Evolutionary conservation across 371 early-diverging fungal genomes (phyloP).

Genomic region (Actinomortierella ambigua): DNA sequence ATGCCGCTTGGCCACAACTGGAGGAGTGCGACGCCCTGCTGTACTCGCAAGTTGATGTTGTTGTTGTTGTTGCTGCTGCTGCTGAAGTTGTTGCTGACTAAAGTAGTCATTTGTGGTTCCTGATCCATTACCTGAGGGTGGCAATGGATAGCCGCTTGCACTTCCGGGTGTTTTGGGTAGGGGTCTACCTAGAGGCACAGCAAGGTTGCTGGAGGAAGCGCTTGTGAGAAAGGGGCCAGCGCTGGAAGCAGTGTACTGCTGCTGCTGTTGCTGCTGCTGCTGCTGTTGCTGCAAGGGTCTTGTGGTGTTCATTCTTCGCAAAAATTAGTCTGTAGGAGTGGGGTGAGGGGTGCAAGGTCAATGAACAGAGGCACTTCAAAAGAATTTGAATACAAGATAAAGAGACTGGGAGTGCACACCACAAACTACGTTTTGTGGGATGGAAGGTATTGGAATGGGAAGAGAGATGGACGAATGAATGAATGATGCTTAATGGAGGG

Average conservation of each 20-base stretch:
- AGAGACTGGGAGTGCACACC: no score
- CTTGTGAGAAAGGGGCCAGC: constrained; percentile 17
- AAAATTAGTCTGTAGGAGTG: no score
- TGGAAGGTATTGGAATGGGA: no score
- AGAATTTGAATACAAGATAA: no score
- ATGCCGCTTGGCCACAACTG: constrained; percentile 4
- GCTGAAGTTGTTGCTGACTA: constrained; percentile 23
- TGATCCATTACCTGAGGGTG: no score
- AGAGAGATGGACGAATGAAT: no score
- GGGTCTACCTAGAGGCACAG: constrained; percentile 23
- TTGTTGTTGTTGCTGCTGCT: constrained; percentile 30
- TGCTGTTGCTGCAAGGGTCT: constrained; percentile 9
- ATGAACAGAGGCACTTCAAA: no score
- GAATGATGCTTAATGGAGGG: no score
- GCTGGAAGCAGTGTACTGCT: constrained; percentile 4
- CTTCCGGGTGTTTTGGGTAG: constrained; percentile 16
- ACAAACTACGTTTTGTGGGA: no score
- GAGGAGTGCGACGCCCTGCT: constrained; percentile 3
- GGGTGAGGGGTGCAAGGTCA: no score
- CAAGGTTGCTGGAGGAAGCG: constrained; percentile 28
- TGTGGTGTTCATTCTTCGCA: constrained; percentile 8
- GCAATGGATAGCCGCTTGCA: no score
- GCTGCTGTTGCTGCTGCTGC: constrained; percentile 15
- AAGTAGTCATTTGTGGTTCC: no score
- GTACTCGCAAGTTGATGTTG: constrained; percentile 9